Base-by-base conservation (phyloP, 1,139 yeast species). In the Yamadazyma kanchanaburiensis region DNA sequence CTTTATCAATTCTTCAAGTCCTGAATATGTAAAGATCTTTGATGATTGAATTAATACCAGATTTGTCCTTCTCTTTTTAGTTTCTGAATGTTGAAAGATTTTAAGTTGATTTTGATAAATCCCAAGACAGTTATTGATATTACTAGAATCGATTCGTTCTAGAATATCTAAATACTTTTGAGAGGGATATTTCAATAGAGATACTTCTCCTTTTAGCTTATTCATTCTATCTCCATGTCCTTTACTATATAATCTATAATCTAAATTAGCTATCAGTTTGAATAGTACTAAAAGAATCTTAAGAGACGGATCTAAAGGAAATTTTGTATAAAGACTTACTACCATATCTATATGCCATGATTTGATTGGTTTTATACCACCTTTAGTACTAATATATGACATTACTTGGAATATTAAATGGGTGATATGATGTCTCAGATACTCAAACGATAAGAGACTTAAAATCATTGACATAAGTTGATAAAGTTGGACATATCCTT, bases 291-390 rank as follows among this genome's bases (percentile, higher is more conserved):
- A 31, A 15, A 62, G 38, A 11, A 47, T 42, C 25, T 43, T 48
- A 25, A 66, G 46, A 12, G 55, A 44, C 4, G 50, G 51, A 34
- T 66, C 72, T 19, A 48, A 38, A 2, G 73, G 72, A 34, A 62
- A 65, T 30, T 58, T 52, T 4, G 38, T 30, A 23, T 46, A 48
- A 22, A 66, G 43, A 26, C 60, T 69, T 2, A 55, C 53, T 12
- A 59, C 59, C 21, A 51, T 39, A 31, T 57, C 53, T 5, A 61
- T 51, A 28, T 64, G 68, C 71, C 71, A 65, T 3, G 47, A 42
- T 34, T 56, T 57, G 21, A 59, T 10, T 10, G 20, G 9, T 8
- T 8, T 10, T 18, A 8, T 10, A 10, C 10, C 10, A 7, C 10
- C 10, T 7, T 7, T 8, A 7, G 20, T 18, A 10, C 9, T 8